Evolutionary conservation across 2,329 filamentous ascomycete species (phyloP).

Genomic region (Beauveria sp.): DNA sequence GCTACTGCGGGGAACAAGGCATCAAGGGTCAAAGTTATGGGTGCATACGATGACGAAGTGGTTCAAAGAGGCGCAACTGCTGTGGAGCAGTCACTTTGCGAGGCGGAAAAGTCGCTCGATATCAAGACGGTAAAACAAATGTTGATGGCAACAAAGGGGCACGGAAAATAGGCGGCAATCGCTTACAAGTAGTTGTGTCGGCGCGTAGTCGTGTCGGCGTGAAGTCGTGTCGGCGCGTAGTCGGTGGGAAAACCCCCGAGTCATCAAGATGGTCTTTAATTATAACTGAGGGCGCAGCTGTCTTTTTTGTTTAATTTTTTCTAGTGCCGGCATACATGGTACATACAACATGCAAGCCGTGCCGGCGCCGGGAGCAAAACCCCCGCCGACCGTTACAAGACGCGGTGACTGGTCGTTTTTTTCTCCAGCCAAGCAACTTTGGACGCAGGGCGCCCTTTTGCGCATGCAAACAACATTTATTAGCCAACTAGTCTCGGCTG

Average conservation of each 20-base stretch:
- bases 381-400: not conserved
- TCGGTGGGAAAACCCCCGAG: too few species aligned
- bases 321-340: not conserved
- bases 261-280: too few species aligned
- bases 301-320: too few species aligned
- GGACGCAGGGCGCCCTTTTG: not conserved
- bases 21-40: slow-evolving; percentile 17
- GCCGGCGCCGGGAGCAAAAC: not conserved
- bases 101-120: slow-evolving; percentile 25
- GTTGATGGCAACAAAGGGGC: slow-evolving; percentile 25
- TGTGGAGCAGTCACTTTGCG: slow-evolving; percentile 26
- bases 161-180: slow-evolving; percentile 14
- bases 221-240: not conserved
- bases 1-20: not conserved
- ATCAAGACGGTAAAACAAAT: slow-evolving; percentile 22
- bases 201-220: not conserved
- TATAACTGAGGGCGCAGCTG: too few species aligned
- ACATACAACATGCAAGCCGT: not conserved
- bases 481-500: not conserved
- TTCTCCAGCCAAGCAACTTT: not conserved
- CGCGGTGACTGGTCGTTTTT: slow-evolving; percentile 1
- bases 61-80: slow-evolving; percentile 26
- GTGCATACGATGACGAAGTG: slow-evolving; percentile 25
- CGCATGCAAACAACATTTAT: not conserved
- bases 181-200: not conserved